Base-by-base conservation (phyloP, 108 stramenopile genomes). In the Skeletonema tropicum region DNA sequence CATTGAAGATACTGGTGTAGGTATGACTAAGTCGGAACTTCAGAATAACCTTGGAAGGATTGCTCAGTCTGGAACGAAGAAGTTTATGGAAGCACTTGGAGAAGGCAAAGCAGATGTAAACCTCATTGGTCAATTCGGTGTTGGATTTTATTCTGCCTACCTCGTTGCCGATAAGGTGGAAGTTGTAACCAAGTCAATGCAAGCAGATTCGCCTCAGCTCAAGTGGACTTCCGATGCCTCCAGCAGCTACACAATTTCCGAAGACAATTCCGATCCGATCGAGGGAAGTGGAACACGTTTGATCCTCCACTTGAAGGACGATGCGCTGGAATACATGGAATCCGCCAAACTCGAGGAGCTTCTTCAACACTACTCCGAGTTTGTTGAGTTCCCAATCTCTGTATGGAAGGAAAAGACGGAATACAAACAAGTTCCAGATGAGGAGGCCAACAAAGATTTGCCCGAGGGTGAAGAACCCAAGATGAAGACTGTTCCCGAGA, bases 81-180 rank as follows among this genome's bases (percentile, higher is more conserved):
- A 89, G 30, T 98, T 97, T 75, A 60, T 90, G 17, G 90, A 98
- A 67, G 94, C 92, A 11, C 71, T 99, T 30, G 94, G 96, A 25
- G 83, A 94, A 57, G 94, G 90, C 6, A 79, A 64, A 2, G 88
- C 85, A n/a, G 95, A 93, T 73, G 93, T 91, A 48, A 92, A 89
- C 68, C 71, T 99, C 32, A 98, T 99, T 76, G 99, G 99, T 25
- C 98, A 99, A 77, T 99, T 99, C 73, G 99, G 99, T 71, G 99
- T 99, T 7, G 99, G 99, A 36, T 99, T 99, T 75, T 99, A 99
- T 84, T 96, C 97, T 13, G 96, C 97, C 35, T 99, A 97, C 74
- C 89, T 98, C 71, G 97, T 99, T 6, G 98, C 97, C 49, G 92
- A 98, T 64, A 90, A 88, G 76, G 97, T 99, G 10, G 87, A 94